Conservation (phyloP, 495 filamentous ascomycete genomes). For the Neurospora sp. region DNA sequence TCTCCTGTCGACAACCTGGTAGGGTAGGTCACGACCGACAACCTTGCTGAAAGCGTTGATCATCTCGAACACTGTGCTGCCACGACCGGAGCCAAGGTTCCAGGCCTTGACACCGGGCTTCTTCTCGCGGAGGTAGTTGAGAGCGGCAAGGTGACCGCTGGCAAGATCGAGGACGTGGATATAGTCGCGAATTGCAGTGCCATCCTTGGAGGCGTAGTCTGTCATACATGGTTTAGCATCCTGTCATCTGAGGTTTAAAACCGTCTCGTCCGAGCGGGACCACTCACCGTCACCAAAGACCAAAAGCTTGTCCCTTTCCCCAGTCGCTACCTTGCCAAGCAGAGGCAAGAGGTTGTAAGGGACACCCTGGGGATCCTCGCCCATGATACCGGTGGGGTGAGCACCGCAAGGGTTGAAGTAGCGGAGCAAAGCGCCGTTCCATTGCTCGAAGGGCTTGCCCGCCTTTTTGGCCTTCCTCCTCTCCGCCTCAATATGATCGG, state of each 20-base stretch:
- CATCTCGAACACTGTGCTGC: constrained; percentile 95
- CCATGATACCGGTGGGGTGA: constrained; percentile 95
- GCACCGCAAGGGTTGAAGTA: constrained; percentile 98
- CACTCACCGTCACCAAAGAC: constrained; percentile 86
- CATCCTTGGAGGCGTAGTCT: constrained; percentile 88
- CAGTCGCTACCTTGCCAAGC: constrained; percentile 89
- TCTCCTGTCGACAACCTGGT: constrained; percentile 74
- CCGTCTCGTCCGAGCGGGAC: background rate
- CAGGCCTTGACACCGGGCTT: constrained; percentile 91
- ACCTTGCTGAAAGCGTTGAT: constrained; percentile 85
- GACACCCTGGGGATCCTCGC: constrained; percentile 91
- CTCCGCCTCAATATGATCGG: constrained; percentile 80
- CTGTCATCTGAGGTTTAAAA: background rate
- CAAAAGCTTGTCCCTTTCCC: constrained; percentile 85
- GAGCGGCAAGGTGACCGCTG: constrained; percentile 77
- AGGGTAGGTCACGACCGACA: constrained; percentile 75
- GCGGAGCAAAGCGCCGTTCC: constrained; percentile 86
- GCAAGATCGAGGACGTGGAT: constrained; percentile 87
- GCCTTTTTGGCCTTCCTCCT: constrained; percentile 73
- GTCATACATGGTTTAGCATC: background rate
- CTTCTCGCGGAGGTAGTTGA: constrained; percentile 81
- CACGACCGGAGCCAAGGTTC: constrained; percentile 94
- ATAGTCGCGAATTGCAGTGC: constrained; percentile 63
- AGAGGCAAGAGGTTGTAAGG: constrained; percentile 94
- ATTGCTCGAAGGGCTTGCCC: constrained; percentile 65